Conservation (phyloP, 352 stramenopile species). For the Phytophthora capsici region DNA sequence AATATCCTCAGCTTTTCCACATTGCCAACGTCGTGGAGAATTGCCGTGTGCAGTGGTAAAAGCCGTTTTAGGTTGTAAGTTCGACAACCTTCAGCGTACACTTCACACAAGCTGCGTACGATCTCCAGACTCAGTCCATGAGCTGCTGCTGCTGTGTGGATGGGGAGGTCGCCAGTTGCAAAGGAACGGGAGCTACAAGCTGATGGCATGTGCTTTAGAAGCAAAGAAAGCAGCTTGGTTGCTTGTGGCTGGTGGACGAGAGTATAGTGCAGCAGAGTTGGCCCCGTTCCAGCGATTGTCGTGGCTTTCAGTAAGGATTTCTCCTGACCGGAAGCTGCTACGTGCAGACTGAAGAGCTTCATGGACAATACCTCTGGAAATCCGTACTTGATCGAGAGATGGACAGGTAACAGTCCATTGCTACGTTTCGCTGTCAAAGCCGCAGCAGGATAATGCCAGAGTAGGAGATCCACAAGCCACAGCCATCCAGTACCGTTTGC, state of each 20-base stretch:
- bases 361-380: slow-evolving; percentile 28
- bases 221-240: slow-evolving; percentile 33
- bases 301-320: slow-evolving; percentile 17
- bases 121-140: slow-evolving; percentile 23
- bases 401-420: slow-evolving; percentile 45
- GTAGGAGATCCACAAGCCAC: slow-evolving; percentile 38
- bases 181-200: slow-evolving; percentile 32
- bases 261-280: slow-evolving; percentile 66
- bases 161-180: slow-evolving; percentile 46
- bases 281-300: slow-evolving; percentile 44
- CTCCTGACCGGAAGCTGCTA: not conserved
- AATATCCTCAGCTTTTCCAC: slow-evolving; percentile 36
- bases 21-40: slow-evolving; percentile 31
- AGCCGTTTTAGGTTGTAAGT: slow-evolving; percentile 50
- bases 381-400: slow-evolving; percentile 53
- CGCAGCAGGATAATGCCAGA: slow-evolving; percentile 24
- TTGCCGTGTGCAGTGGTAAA: slow-evolving; percentile 59
- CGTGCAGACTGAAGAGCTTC: slow-evolving; percentile 28
- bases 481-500: slow-evolving; percentile 23
- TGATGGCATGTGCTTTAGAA: slow-evolving; percentile 42
- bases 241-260: slow-evolving; percentile 48
- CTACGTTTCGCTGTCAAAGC: slow-evolving; percentile 27
- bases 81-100: slow-evolving; percentile 41
- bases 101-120: slow-evolving; percentile 35
- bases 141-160: slow-evolving; percentile 53